These are phyloP conservation scores for Trichosporon asahii DNA, from an alignment of 1,284 basidiomycete species.

Conservation along the genomic window DNA sequence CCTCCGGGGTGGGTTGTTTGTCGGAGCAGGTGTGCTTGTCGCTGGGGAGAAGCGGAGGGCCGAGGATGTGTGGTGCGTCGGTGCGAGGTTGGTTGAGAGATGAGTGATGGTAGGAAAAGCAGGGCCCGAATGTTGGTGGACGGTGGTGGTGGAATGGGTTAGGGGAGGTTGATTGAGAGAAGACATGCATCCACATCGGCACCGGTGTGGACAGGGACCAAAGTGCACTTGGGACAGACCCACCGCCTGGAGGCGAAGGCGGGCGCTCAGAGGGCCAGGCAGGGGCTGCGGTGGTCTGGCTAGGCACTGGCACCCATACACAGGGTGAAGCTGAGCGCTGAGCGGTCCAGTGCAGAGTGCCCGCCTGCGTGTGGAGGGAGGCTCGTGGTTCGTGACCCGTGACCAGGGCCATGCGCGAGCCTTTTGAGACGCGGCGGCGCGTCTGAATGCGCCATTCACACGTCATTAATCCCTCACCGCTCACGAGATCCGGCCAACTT, in stretches of 20 bases:
- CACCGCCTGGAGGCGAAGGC: neutral
- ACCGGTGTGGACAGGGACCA: neutral
- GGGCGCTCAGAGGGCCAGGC: neutral
- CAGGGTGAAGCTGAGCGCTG: neutral
- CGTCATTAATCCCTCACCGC: neutral
- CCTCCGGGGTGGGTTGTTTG: neutral
- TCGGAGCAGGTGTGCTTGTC: neutral
- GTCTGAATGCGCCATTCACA: neutral
- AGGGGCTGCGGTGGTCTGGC: neutral
- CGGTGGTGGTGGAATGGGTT: neutral
- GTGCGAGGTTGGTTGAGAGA: too few relatives aligned
- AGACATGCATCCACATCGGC: neutral
- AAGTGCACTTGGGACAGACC: neutral
- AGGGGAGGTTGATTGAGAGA: neutral
- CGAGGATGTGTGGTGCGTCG: neutral
- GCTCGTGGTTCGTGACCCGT: neutral
- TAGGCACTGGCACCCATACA: neutral
- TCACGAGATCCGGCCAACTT: neutral
- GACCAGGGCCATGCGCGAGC: neutral
- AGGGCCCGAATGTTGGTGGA: neutral
- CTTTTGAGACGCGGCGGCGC: neutral
- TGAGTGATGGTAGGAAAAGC: neutral
- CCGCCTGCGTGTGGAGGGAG: neutral
- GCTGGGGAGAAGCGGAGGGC: neutral
- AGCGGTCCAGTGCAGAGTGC: neutral